These are phyloP conservation scores for Sugiyamaella paludigena DNA, from an alignment of 1,139 yeast genomes.

Conservation along the genomic window DNA sequence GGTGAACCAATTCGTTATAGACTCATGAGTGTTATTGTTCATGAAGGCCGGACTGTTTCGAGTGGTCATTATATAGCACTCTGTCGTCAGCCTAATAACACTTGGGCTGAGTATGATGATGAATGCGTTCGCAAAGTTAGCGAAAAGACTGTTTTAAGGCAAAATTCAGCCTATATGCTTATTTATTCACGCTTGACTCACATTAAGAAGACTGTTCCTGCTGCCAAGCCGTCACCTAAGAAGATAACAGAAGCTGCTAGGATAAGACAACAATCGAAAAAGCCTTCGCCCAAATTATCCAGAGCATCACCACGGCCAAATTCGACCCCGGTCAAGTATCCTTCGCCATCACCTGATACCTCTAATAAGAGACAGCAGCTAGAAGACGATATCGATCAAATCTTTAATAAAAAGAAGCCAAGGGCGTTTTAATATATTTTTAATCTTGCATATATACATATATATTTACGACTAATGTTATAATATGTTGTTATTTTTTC, in stretches of 20 bases:
- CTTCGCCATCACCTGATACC: not conserved
- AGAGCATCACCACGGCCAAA: not conserved
- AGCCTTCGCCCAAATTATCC: slow-evolving; percentile 1
- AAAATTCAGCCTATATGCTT: slow-evolving; percentile 79
- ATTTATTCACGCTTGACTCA: slow-evolving; percentile 54
- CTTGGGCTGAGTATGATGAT: slow-evolving; percentile 94
- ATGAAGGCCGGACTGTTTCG: slow-evolving; percentile 88
- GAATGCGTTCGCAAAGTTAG: slow-evolving; percentile 75
- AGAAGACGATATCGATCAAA: slow-evolving; percentile 30
- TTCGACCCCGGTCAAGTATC: not conserved
- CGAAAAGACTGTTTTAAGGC: slow-evolving; percentile 75
- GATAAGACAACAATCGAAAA: not conserved
- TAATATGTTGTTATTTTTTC: not conserved
- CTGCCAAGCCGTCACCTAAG: slow-evolving; percentile 1
- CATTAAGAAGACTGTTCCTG: slow-evolving; percentile 4
- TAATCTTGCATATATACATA: not conserved
- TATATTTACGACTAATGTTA: slow-evolving; percentile 5
- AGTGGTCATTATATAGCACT: slow-evolving; percentile 93
- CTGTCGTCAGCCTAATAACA: slow-evolving; percentile 78
- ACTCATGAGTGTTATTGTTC: slow-evolving; percentile 83
- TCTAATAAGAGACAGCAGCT: slow-evolving; percentile 13
- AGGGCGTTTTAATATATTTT: slow-evolving; percentile 10
- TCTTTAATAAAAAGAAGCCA: slow-evolving; percentile 21
- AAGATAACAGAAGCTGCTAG: slow-evolving; percentile 4
- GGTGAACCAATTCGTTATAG: slow-evolving; percentile 59